Conservation (phyloP, 345 rosid genomes). For the Salix dunnii region DNA sequence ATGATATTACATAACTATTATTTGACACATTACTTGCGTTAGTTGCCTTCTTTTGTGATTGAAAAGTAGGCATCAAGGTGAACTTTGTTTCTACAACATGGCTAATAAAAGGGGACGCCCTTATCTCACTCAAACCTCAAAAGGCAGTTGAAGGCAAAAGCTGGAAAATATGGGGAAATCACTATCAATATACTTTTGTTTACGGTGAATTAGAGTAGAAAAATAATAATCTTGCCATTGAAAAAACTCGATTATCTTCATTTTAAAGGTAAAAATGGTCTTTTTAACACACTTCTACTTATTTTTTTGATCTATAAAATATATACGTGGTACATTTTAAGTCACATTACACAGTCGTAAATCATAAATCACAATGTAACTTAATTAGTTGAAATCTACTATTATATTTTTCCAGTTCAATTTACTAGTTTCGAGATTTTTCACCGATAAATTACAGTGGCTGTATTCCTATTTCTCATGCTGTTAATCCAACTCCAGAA, state of each 20-base stretch:
- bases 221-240: too few relatives aligned
- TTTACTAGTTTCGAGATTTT: background rate
- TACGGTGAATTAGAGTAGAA: too few relatives aligned
- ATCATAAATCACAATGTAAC: background rate
- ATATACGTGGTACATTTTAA: too few relatives aligned
- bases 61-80: too few relatives aligned
- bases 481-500: background rate
- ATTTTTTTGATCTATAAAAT: too few relatives aligned
- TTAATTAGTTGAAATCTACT: background rate
- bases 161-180: too few relatives aligned
- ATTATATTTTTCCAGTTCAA: background rate
- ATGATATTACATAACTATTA: too few relatives aligned
- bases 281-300: too few relatives aligned
- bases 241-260: too few relatives aligned
- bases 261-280: too few relatives aligned
- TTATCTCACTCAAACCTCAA: background rate
- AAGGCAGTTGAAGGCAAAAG: background rate
- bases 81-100: background rate
- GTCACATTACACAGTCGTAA: background rate
- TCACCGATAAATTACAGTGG: background rate
- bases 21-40: too few relatives aligned
- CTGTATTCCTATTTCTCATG: background rate
- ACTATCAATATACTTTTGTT: too few relatives aligned
- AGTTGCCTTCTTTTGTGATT: background rate
- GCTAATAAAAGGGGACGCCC: background rate